These are phyloP conservation scores for Cenchrus americanus DNA, from an alignment of 176 grass and related monocot genomes.

Conservation along the genomic window DNA sequence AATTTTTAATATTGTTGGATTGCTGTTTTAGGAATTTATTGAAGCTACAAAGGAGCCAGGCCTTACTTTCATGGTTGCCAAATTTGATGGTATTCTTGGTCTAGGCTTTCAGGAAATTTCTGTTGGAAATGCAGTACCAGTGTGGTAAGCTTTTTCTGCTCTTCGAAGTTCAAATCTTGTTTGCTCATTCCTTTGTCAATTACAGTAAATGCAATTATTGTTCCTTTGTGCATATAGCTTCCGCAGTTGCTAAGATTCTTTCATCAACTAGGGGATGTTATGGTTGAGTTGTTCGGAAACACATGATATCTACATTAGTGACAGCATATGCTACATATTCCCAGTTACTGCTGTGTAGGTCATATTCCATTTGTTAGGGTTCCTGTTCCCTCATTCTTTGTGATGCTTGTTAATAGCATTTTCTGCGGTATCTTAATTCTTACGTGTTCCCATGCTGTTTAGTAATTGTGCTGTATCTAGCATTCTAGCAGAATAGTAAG, in stretches of 20 bases:
- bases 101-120: constrained; percentile 96
- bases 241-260: constrained; percentile 8
- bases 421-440: neutral
- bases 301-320: neutral
- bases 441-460: neutral
- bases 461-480: constrained; percentile 18
- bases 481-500: neutral
- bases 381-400: neutral
- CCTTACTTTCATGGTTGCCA: constrained; percentile 83
- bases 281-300: neutral
- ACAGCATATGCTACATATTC: neutral
- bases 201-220: neutral
- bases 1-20: neutral
- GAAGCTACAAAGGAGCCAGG: constrained; percentile 89
- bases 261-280: neutral
- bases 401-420: neutral
- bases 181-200: constrained; percentile 12
- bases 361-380: neutral
- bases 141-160: constrained; percentile 61
- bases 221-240: constrained; percentile 8
- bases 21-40: constrained; percentile 76
- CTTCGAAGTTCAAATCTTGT: neutral
- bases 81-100: constrained; percentile 98
- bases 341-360: neutral
- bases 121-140: constrained; percentile 75